These are phyloP conservation scores for Fusarium xyrophilum DNA, from an alignment of 2,329 filamentous ascomycete genomes.

Conservation along the genomic window DNA sequence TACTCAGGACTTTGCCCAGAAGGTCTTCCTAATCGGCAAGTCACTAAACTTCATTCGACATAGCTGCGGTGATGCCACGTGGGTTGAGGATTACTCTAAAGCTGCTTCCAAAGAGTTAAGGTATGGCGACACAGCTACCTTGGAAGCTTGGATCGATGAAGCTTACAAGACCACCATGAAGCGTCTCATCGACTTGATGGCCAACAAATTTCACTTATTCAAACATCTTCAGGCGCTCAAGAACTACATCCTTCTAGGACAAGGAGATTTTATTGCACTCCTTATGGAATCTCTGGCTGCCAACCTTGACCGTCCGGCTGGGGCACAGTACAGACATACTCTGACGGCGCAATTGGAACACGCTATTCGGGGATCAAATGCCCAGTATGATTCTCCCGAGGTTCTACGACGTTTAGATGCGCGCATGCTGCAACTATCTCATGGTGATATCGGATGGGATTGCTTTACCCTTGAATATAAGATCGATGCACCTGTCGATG, in stretches of 20 bases:
- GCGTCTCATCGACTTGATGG: conserved; percentile 90
- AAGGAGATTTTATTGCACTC: conserved; percentile 95
- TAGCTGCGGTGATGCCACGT: conserved; percentile 89
- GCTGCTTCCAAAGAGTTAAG: conserved; percentile 87
- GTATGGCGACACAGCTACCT: conserved; percentile 90
- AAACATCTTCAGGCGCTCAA: conserved; percentile 91
- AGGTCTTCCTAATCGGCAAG: conserved; percentile 97
- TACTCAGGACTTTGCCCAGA: conserved; percentile 90
- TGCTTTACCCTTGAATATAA: conserved; percentile 99
- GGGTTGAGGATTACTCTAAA: conserved; percentile 96
- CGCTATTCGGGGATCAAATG: conserved; percentile 95
- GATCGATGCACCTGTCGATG: conserved; percentile 93
- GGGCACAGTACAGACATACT: conserved; percentile 94
- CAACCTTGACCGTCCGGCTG: conserved; percentile 93
- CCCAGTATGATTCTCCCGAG: conserved; percentile 92
- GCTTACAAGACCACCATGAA: conserved; percentile 99
- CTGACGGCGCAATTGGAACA: conserved; percentile 98
- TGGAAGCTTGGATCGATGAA: conserved; percentile 93
- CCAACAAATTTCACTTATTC: conserved; percentile 91
- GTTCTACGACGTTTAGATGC: conserved; percentile 91
- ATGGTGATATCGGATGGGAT: conserved; percentile 98
- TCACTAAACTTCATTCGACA: conserved; percentile 98
- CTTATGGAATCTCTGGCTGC: conserved; percentile 95
- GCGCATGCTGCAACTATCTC: conserved; percentile 95
- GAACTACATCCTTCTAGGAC: conserved; percentile 90